Conservation (phyloP, 768 basidiomycete species). For the Tylopilus rubrobrunneus region DNA sequence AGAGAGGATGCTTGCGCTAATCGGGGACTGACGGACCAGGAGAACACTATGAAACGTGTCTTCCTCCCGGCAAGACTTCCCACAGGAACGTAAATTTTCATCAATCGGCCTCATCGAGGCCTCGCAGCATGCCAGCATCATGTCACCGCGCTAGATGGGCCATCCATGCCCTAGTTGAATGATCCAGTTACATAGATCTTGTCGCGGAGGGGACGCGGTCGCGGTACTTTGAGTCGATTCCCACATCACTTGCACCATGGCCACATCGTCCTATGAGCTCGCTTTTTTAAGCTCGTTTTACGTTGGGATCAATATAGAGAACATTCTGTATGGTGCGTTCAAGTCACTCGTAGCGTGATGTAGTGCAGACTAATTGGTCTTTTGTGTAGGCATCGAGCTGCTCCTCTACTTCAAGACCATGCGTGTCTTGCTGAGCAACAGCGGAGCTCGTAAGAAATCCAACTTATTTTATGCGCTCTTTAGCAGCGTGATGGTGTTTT, state of each 20-base stretch:
- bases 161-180: too few relatives aligned
- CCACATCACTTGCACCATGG: background rate
- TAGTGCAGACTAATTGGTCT: background rate
- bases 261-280: background rate
- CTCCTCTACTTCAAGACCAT: constrained; percentile 25
- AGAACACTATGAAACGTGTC: too few relatives aligned
- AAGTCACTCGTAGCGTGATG: background rate
- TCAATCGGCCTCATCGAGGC: too few relatives aligned
- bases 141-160: too few relatives aligned
- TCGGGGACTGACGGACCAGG: too few relatives aligned
- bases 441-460: constrained; percentile 3
- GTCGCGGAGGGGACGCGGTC: too few relatives aligned
- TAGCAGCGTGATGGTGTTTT: constrained; percentile 24
- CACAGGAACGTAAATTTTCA: too few relatives aligned
- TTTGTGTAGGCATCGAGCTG: constrained; percentile 19
- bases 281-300: constrained; percentile 5
- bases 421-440: constrained; percentile 6
- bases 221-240: too few relatives aligned
- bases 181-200: too few relatives aligned
- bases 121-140: too few relatives aligned
- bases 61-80: too few relatives aligned
- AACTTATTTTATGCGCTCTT: constrained; percentile 20
- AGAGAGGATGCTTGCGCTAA: too few relatives aligned
- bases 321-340: constrained; percentile 22
- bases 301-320: constrained; percentile 17